Base-by-base conservation (phyloP, 169 alveolate species). In the Eimeria brunetti region DNA sequence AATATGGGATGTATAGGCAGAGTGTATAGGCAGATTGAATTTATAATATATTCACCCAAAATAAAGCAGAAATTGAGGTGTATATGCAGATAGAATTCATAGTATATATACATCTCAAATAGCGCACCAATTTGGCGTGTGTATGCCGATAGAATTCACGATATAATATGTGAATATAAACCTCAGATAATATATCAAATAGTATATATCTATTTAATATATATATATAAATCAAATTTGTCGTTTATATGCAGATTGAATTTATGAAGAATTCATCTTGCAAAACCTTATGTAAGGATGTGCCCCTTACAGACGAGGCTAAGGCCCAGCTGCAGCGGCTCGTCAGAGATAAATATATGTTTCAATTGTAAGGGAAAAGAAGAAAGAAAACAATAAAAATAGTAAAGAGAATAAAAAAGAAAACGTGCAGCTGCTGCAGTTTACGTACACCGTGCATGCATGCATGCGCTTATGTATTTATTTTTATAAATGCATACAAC, bases 231-330 rank as follows among this genome's bases (percentile, higher is more conserved):
- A n/a, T 58, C 4, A 18, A 58, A 56, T 18, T 2, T 67, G 78
- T 36, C 53, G n/a, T 56, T 60, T 84, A 30, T 60, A n/a, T 36
- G 30, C 89, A 90, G 95, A 22, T 91, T 11, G 71, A 78, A 12
- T 91, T 91, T 24, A 49, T 91, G 46, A 58, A 60, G 85, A 58
- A 76, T 36, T 44, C 91, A 18, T 38, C 91, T 9, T 91, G 95
- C 95, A 91, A 91, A 78, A 44, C 73, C 20, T 75, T 91, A 44
- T 91, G 95, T 60, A 91, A 67, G 49, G 91, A 91, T n/a, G 69
- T 44, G 22, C 71, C 71, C 2, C 27, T 91, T 3, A 85, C 91
- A n/a, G 91, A 76, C 1, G 84, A 76, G 3, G 64, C 36, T 36
- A 64, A 76, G 44, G 14, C 60, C 27, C 88, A 76, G 51, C 84